Conservation (phyloP, 2,329 filamentous ascomycete species). For the Claviceps quebecensis region DNA sequence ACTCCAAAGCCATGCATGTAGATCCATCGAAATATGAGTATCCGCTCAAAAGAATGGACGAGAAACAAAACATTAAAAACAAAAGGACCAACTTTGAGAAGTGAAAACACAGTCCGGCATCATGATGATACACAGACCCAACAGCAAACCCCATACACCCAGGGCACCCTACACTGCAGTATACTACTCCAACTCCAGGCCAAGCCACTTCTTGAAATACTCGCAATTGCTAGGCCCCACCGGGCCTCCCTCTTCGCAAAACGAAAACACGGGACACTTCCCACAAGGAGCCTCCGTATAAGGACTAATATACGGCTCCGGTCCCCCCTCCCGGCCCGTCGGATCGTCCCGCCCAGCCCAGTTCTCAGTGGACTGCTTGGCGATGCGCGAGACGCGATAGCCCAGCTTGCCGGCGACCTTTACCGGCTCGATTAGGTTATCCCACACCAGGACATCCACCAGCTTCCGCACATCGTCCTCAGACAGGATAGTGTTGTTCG, state of each 20-base stretch:
- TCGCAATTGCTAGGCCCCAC: constrained; percentile 83
- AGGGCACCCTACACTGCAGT: neutral
- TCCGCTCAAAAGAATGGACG: neutral
- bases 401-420: constrained; percentile 33
- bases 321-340: constrained; percentile 23
- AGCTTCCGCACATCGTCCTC: constrained; percentile 73
- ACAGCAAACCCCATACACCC: neutral
- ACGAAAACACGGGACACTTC: constrained; percentile 79
- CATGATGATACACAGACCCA: neutral
- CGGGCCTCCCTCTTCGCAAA: constrained; percentile 82
- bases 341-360: constrained; percentile 27
- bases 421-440: constrained; percentile 64
- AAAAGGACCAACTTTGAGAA: neutral
- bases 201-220: constrained; percentile 81
- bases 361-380: constrained; percentile 28
- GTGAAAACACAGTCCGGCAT: no score
- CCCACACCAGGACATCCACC: constrained; percentile 77
- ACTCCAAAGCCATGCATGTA: constrained; percentile 11
- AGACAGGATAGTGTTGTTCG: constrained; percentile 55
- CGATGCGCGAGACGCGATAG: constrained; percentile 38
- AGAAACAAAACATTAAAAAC: neutral
- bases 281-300: constrained; percentile 85
- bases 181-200: constrained; percentile 19
- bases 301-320: constrained; percentile 45
- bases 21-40: neutral